Evolutionary conservation across 805 yeast species (phyloP).

Genomic region (Saturnispora saitoi): DNA sequence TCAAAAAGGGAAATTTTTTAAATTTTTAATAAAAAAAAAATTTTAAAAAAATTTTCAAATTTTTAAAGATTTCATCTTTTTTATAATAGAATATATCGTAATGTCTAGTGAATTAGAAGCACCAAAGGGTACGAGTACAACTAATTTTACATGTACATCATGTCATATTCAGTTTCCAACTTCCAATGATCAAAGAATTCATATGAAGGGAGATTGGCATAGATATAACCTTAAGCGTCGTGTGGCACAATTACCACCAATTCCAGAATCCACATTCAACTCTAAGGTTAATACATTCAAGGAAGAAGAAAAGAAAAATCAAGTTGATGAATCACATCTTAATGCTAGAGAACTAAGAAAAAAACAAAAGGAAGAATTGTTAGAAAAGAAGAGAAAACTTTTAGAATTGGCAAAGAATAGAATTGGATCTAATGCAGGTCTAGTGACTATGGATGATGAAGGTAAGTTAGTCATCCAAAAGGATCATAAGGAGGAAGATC

Average conservation of each 20-base stretch:
- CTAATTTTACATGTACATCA: slow-evolving; percentile 66
- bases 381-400: slow-evolving; percentile 40
- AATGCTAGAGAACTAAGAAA: slow-evolving; percentile 37
- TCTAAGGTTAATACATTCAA: slow-evolving; percentile 20
- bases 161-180: slow-evolving; percentile 75
- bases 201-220: slow-evolving; percentile 98
- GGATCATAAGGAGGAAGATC: slow-evolving; percentile 16
- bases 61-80: not conserved
- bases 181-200: slow-evolving; percentile 79
- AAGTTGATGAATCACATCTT: slow-evolving; percentile 2
- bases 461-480: slow-evolving; percentile 19
- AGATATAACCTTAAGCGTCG: slow-evolving; percentile 90
- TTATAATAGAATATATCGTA: not conserved
- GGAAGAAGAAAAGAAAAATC: slow-evolving; percentile 19
- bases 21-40: not conserved
- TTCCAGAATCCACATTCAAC: slow-evolving; percentile 29
- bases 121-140: slow-evolving; percentile 5
- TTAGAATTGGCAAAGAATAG: slow-evolving; percentile 39
- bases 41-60: not conserved
- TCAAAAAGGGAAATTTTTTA: not conserved
- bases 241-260: slow-evolving; percentile 74
- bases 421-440: slow-evolving; percentile 29
- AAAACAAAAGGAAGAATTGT: slow-evolving; percentile 40
- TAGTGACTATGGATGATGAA: slow-evolving; percentile 19
- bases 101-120: not conserved